These are phyloP conservation scores for Oenanthe sinensis DNA, from an alignment of 129 eudicot genomes.

Conservation along the genomic window DNA sequence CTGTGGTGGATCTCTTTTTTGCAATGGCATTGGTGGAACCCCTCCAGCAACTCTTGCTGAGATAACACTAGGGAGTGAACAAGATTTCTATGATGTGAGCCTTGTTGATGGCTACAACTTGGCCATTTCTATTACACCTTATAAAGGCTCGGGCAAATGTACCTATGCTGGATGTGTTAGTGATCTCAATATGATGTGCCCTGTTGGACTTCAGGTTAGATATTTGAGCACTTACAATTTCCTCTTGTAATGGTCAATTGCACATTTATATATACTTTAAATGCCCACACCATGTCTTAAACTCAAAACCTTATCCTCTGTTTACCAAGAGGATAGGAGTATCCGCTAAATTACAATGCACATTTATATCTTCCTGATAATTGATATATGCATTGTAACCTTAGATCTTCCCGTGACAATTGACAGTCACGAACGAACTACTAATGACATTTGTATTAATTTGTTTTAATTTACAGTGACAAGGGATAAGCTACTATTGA, in stretches of 20 bases:
- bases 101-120: conserved; percentile 91
- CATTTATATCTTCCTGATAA: neutral
- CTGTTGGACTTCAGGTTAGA: conserved; percentile 85
- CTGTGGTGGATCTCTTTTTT: conserved; percentile 81
- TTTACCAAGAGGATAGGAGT: neutral
- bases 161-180: conserved; percentile 80
- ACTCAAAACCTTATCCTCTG: neutral
- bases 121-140: conserved; percentile 63
- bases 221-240: neutral
- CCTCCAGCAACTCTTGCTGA: conserved; percentile 94
- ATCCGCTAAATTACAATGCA: neutral
- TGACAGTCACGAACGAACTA: neutral
- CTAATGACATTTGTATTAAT: neutral
- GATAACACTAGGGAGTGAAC: conserved; percentile 71
- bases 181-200: conserved; percentile 84
- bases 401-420: neutral
- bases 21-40: conserved; percentile 78
- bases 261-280: neutral
- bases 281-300: neutral
- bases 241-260: neutral
- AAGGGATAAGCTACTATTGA: neutral
- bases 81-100: conserved; percentile 93
- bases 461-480: neutral
- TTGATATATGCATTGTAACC: neutral
- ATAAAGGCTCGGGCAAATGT: conserved; percentile 66